Conservation (phyloP, 306 rosid species). For the Pueraria montana region DNA sequence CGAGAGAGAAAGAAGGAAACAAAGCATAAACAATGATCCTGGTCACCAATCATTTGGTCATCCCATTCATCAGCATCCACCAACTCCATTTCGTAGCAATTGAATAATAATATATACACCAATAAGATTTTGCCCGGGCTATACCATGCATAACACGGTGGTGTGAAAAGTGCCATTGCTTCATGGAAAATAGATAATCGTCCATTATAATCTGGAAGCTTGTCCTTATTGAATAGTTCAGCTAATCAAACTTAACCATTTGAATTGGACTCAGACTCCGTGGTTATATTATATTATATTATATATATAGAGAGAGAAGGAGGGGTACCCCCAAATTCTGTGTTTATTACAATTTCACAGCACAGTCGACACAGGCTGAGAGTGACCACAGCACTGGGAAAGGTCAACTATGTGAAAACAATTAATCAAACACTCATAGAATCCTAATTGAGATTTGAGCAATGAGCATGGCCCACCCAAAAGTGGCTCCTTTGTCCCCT, state of each 20-base stretch:
- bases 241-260: conserved; percentile 12
- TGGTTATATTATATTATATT: not conserved
- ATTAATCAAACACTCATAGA: not conserved
- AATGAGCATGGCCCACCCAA: conserved; percentile 2
- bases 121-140: not conserved
- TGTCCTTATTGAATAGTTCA: conserved; percentile 17
- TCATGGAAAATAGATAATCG: not conserved
- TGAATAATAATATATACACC: not conserved
- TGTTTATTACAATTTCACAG: not conserved
- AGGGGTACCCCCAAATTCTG: not conserved
- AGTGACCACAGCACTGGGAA: conserved; percentile 4
- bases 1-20: not conserved
- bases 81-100: conserved; percentile 34
- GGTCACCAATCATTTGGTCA: conserved; percentile 50
- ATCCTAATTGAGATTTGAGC: conserved; percentile 17
- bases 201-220: conserved; percentile 24
- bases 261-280: conserved; percentile 26
- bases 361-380: not conserved
- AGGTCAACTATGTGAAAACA: conserved; percentile 24
- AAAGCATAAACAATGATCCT: conserved; percentile 7
- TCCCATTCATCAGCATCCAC: conserved; percentile 49
- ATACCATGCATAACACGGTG: not conserved
- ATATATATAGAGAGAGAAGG: no score
- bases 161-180: conserved; percentile 27
- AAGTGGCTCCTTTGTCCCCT: not conserved